A percentile compares a stretch with the other conserved stretches of the same genome.
Evolutionary conservation across 106 monocot species (phyloP).

Genomic region (Acorus calamus): DNA sequence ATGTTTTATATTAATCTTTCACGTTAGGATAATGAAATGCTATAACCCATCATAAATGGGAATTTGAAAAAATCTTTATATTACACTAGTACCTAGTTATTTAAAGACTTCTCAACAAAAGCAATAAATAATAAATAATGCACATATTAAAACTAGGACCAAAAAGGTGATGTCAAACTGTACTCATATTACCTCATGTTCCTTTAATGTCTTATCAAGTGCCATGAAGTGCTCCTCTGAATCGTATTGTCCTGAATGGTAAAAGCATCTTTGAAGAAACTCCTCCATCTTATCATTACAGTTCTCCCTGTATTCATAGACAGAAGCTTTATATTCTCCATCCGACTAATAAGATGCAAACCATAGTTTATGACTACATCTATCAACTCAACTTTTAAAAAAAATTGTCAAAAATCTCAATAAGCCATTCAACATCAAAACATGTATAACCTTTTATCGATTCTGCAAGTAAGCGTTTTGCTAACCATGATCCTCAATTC

Average conservation of each 20-base stretch:
- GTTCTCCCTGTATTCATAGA: constrained; percentile 48
- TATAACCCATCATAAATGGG: too few relatives aligned
- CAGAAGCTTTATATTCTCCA: background rate
- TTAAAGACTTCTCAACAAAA: too few relatives aligned
- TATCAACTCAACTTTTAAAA: too few relatives aligned
- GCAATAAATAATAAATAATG: too few relatives aligned
- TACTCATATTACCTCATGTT: constrained; percentile 51
- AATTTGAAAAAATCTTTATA: too few relatives aligned
- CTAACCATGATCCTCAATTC: constrained; percentile 81
- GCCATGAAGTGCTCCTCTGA: constrained; percentile 57
- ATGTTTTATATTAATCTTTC: too few relatives aligned
- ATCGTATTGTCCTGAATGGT: constrained; percentile 84
- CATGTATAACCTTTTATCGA: constrained; percentile 62
- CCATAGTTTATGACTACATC: too few relatives aligned
- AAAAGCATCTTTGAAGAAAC: constrained; percentile 77
- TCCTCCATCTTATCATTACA: constrained; percentile 76
- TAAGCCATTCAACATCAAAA: too few relatives aligned
- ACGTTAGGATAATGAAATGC: too few relatives aligned
- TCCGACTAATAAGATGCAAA: too few relatives aligned
- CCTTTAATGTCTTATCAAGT: constrained; percentile 66
- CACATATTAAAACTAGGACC: background rate
- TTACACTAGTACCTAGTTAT: too few relatives aligned
- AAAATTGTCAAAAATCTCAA: too few relatives aligned
- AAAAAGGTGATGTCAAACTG: background rate
- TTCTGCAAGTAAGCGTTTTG: constrained; percentile 84